phyloP scores from a whole-genome alignment of 75 land plant genomes.

The Selaginella tamariscina region DNA sequence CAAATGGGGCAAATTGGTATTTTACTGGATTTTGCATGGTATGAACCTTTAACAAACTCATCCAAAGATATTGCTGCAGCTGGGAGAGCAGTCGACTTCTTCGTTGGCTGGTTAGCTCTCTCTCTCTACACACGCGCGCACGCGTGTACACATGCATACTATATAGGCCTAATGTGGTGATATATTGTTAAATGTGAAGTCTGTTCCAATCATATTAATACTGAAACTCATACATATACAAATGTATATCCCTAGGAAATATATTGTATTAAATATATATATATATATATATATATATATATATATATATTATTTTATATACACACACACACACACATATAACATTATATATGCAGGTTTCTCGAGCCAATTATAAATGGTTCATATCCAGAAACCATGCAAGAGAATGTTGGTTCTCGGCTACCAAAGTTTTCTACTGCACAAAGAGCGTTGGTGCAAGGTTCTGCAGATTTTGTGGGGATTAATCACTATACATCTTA shows the following conservation, averaged over 20 bases:
- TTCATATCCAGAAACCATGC: conserved; percentile 3
- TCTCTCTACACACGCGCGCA: no score
- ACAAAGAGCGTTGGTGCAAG: background rate
- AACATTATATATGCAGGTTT: background rate
- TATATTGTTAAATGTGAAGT: no score
- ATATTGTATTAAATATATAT: no score
- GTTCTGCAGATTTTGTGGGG: conserved; percentile 3
- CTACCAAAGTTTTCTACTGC: background rate
- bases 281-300: no score
- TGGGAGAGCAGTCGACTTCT: background rate
- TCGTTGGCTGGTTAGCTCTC: conserved; percentile 4
- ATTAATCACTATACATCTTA: conserved; percentile 8
- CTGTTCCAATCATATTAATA: no score
- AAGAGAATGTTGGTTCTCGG: background rate
- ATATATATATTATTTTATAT: no score
- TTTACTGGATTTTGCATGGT: conserved; percentile 3
- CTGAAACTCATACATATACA: no score
- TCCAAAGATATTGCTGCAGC: conserved; percentile 5
- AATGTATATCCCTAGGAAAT: no score
- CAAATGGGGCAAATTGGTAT: conserved; percentile 1
- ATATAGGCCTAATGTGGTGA: no score
- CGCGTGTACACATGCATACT: no score
- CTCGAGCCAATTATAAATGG: conserved; percentile 3
- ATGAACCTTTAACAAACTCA: conserved; percentile 5
- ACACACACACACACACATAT: no score